phyloP scores from a whole-genome alignment of 2,329 filamentous ascomycete species.

The Catunica adiposa region DNA sequence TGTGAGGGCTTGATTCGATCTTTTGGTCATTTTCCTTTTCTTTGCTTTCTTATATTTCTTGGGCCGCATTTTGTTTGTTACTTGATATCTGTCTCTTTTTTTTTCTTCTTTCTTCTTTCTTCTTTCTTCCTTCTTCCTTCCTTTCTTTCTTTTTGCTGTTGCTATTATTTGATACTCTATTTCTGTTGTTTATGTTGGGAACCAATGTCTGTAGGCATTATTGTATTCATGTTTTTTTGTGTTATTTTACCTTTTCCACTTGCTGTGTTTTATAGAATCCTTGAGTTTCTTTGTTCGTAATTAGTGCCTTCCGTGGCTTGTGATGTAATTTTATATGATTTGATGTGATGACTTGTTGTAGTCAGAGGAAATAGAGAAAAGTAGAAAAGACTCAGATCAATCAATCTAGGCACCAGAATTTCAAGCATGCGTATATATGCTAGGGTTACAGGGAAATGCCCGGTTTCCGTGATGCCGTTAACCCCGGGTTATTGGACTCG shows the following conservation, averaged over 20 bases:
- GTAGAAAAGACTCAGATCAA: neutral
- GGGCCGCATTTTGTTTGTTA: neutral
- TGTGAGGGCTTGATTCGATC: neutral
- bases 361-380: neutral
- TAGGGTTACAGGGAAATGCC: no score
- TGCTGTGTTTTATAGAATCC: neutral
- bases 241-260: neutral
- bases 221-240: neutral
- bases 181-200: neutral
- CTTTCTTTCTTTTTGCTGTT: neutral
- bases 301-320: neutral
- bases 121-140: neutral
- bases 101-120: neutral
- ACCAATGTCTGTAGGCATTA: neutral
- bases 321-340: neutral
- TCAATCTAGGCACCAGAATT: conserved; percentile 4
- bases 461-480: no score
- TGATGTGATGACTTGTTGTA: no score
- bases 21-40: no score
- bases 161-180: neutral
- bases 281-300: neutral
- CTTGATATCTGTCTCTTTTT: neutral
- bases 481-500: no score
- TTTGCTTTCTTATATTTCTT: no score
- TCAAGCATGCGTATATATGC: no score